These are phyloP conservation scores for Isoetes engelmannii DNA, from an alignment of 83 land plant species.

Conservation along the genomic window DNA sequence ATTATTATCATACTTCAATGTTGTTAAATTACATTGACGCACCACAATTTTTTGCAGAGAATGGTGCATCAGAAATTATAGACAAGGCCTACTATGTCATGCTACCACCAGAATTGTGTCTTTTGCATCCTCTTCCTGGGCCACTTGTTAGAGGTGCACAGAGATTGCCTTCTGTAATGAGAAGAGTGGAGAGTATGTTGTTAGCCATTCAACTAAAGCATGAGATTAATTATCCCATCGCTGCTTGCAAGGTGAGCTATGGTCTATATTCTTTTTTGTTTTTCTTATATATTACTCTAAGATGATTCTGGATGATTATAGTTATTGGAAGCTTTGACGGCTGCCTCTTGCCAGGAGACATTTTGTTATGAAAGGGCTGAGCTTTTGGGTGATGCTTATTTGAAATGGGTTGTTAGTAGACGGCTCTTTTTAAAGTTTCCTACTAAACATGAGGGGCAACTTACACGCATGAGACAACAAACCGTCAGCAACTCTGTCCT, in stretches of 20 bases:
- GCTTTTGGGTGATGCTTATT: conserved; percentile 93
- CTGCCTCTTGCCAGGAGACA: conserved; percentile 98
- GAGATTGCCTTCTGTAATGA: conserved; percentile 91
- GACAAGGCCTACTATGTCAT: conserved; percentile 97
- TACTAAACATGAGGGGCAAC: conserved; percentile 95
- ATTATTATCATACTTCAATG: too few species aligned
- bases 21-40: too few species aligned
- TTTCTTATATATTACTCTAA: background rate
- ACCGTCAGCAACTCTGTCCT: conserved; percentile 94
- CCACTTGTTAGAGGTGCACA: conserved; percentile 94
- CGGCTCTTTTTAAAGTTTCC: conserved; percentile 87
- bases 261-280: background rate
- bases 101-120: conserved; percentile 93
- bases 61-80: conserved; percentile 31
- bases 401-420: conserved; percentile 97
- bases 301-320: conserved; percentile 20
- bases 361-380: conserved; percentile 98
- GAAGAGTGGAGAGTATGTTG: conserved; percentile 96
- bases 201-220: conserved; percentile 86
- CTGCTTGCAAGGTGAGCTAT: conserved; percentile 68
- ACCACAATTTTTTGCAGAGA: background rate
- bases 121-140: conserved; percentile 94
- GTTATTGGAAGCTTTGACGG: conserved; percentile 98
- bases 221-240: conserved; percentile 63
- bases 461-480: conserved; percentile 95